Percentiles rank a stretch among this genome's conserved stretches.
These are phyloP conservation scores for Ilyonectria sp. DNA, from an alignment of 2,329 filamentous ascomycete genomes.

Conservation along the genomic window DNA sequence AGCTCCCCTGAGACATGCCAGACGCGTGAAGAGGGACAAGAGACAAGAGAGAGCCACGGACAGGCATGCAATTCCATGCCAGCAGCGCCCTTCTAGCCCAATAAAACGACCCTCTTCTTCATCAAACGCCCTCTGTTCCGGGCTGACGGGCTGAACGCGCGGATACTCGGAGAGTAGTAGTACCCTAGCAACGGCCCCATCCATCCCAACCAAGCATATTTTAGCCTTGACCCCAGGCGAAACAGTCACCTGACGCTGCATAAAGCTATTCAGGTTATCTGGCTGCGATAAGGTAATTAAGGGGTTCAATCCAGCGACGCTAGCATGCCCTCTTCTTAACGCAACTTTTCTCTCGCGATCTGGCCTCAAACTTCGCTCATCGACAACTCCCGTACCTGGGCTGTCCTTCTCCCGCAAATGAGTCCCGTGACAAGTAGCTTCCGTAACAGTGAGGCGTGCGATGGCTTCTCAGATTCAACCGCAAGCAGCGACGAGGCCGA, in stretches of 20 bases:
- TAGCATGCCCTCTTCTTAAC: slow-evolving; percentile 17
- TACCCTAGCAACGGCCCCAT: not conserved
- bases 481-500: slow-evolving; percentile 32
- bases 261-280: slow-evolving; percentile 27
- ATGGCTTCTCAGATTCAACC: slow-evolving; percentile 29
- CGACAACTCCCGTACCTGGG: slow-evolving; percentile 24
- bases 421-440: slow-evolving; percentile 34
- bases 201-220: not conserved
- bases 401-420: slow-evolving; percentile 28
- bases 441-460: slow-evolving; percentile 28
- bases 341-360: slow-evolving; percentile 27
- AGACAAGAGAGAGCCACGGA: not conserved
- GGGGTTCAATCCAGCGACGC: slow-evolving; percentile 18
- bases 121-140: not conserved
- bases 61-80: not conserved
- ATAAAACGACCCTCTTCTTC: not conserved
- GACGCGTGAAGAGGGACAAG: not conserved
- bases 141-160: not conserved
- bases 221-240: not conserved
- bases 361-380: slow-evolving; percentile 22
- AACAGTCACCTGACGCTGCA: slow-evolving; percentile 14
- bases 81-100: not conserved
- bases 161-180: not conserved
- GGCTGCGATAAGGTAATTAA: slow-evolving; percentile 34
- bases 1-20: not conserved